These are phyloP conservation scores for Elsinoe perseae DNA, from an alignment of 2,329 filamentous ascomycete species.

Conservation along the genomic window DNA sequence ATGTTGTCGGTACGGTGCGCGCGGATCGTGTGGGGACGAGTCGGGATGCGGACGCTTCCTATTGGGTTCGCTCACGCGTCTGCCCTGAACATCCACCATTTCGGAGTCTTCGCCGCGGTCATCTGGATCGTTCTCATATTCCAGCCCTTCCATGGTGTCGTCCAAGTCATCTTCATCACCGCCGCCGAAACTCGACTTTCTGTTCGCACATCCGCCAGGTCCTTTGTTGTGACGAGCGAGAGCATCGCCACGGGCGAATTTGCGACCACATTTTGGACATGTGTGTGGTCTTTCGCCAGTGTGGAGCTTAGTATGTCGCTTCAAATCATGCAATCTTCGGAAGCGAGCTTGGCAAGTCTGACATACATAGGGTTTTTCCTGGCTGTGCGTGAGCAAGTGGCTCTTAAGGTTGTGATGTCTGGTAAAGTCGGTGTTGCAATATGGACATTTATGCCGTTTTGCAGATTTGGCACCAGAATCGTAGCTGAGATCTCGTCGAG, in stretches of 20 bases:
- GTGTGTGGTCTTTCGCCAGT: slow-evolving; percentile 93
- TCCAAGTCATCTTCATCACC: slow-evolving; percentile 54
- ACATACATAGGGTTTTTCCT: slow-evolving; percentile 96
- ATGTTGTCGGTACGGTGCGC: slow-evolving; percentile 56
- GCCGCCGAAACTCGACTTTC: slow-evolving; percentile 75
- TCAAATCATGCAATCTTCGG: slow-evolving; percentile 84
- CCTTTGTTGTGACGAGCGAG: slow-evolving; percentile 92
- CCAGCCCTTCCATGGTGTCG: slow-evolving; percentile 56
- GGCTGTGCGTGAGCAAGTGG: slow-evolving; percentile 91
- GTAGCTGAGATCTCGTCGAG: slow-evolving; percentile 49
- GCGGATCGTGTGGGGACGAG: slow-evolving; percentile 46
- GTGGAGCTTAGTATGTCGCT: slow-evolving; percentile 92
- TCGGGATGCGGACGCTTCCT: slow-evolving; percentile 65
- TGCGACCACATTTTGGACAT: slow-evolving; percentile 87
- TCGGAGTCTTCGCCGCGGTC: slow-evolving; percentile 49
- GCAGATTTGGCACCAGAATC: slow-evolving; percentile 57
- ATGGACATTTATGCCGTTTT: slow-evolving; percentile 94
- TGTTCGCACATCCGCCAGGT: slow-evolving; percentile 86
- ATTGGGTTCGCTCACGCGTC: slow-evolving; percentile 63
- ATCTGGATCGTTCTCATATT: slow-evolving; percentile 54
- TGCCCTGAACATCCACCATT: slow-evolving; percentile 32
- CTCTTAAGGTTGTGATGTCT: slow-evolving; percentile 96
- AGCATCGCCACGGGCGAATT: slow-evolving; percentile 92
- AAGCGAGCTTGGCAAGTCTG: slow-evolving; percentile 90
- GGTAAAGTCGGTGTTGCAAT: slow-evolving; percentile 94